Percentiles rank a stretch among this genome's conserved stretches.
Evolutionary conservation across 805 yeast species (phyloP).

Genomic region (Gaillardinia entomophila): DNA sequence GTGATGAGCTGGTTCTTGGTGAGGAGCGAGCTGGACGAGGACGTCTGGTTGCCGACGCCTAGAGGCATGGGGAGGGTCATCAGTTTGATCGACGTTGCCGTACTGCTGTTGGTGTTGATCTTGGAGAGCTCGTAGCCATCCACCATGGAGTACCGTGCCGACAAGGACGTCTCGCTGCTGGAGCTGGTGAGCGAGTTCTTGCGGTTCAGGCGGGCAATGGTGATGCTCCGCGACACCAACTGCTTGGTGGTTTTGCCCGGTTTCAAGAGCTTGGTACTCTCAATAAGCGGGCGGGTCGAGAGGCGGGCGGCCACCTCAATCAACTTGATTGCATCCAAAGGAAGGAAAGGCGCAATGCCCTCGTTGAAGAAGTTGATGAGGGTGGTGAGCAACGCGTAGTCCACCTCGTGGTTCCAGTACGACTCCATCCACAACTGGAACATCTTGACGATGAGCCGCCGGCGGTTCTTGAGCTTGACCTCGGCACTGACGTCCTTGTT

Average conservation of each 20-base stretch:
- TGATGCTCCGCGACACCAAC: conserved; percentile 48
- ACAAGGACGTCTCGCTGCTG: conserved; percentile 16
- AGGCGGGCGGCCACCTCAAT: conserved; percentile 59
- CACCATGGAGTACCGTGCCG: conserved; percentile 41
- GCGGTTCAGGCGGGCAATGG: conserved; percentile 28
- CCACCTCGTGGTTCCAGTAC: conserved; percentile 70
- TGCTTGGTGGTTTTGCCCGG: conserved; percentile 28
- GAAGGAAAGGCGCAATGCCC: conserved; percentile 55
- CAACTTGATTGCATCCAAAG: conserved; percentile 58
- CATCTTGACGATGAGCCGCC: conserved; percentile 61
- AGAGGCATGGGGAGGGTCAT: conserved; percentile 38
- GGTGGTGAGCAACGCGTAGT: conserved; percentile 58
- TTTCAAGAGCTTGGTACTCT: conserved; percentile 14
- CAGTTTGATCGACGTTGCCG: conserved; percentile 31
- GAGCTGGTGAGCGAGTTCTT: conserved; percentile 27
- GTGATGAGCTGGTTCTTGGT: conserved; percentile 33
- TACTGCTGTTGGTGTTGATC: conserved; percentile 44
- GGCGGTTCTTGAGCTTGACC: conserved; percentile 46
- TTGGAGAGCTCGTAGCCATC: conserved; percentile 55
- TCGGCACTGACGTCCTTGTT: conserved; percentile 18
- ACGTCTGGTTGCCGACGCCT: conserved; percentile 38
- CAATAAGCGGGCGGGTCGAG: conserved; percentile 49
- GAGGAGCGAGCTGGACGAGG: conserved; percentile 33
- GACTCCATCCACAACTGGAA: conserved; percentile 86
- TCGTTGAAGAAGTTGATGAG: conserved; percentile 76